A percentile compares a stretch with the other conserved stretches of the same genome.
phyloP scores from a whole-genome alignment of 495 filamentous ascomycete genomes.

The Elaphomyces granulatus region DNA sequence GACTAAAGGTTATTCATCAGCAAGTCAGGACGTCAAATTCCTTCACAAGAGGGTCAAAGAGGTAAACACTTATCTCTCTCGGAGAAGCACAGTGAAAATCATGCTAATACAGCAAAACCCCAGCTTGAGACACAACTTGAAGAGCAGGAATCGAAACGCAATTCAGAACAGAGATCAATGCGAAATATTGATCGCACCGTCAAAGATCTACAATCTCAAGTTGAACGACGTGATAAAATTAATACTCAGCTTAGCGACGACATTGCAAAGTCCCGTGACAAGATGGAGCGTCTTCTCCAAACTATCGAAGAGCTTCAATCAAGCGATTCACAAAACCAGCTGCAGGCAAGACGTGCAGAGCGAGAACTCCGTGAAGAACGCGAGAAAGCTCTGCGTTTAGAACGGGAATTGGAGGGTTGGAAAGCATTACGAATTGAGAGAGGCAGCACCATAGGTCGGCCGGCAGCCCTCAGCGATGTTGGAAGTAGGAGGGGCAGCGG shows the following conservation, averaged over 20 bases:
- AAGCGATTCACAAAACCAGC: constrained; percentile 63
- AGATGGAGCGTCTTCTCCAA: constrained; percentile 70
- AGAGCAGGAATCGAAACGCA: constrained; percentile 60
- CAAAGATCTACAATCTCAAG: constrained; percentile 82
- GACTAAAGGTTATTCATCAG: constrained; percentile 89
- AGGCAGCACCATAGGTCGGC: constrained; percentile 22
- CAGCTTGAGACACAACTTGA: constrained; percentile 66
- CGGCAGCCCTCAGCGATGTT: constrained; percentile 23
- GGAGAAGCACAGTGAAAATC: too few species aligned
- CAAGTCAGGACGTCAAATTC: constrained; percentile 90
- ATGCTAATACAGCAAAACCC: too few species aligned
- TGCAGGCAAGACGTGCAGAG: constrained; percentile 70
- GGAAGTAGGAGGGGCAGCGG: constrained; percentile 29
- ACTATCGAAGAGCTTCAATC: constrained; percentile 90
- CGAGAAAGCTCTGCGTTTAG: constrained; percentile 67
- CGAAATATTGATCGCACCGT: constrained; percentile 93
- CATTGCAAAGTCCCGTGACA: constrained; percentile 68
- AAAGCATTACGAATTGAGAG: constrained; percentile 59
- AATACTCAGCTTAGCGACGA: constrained; percentile 69
- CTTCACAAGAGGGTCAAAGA: constrained; percentile 91
- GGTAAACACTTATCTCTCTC: too few species aligned
- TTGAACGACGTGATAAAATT: constrained; percentile 82
- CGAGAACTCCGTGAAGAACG: constrained; percentile 80
- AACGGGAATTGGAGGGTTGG: constrained; percentile 79
- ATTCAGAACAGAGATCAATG: constrained; percentile 66